Evolutionary conservation across 768 basidiomycete genomes (phyloP).

Genomic region (Holtermannia corniformis): DNA sequence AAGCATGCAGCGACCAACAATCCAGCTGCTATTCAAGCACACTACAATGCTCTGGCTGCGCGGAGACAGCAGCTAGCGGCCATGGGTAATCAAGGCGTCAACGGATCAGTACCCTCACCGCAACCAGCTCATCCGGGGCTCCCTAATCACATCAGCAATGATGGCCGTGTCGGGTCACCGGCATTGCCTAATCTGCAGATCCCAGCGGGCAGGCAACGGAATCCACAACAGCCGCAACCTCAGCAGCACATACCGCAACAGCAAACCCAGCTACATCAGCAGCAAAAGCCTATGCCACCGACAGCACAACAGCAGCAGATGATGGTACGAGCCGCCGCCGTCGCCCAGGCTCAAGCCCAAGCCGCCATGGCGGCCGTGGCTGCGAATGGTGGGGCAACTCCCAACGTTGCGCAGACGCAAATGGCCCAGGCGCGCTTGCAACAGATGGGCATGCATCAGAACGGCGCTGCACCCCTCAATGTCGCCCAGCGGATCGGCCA

Average conservation of each 20-base stretch:
- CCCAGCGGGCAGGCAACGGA: background rate
- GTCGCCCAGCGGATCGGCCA: background rate
- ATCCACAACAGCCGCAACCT: background rate
- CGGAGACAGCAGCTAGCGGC: background rate
- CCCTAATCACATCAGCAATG: too few relatives aligned
- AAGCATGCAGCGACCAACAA: background rate
- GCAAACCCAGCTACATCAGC: background rate
- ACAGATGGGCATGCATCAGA: background rate
- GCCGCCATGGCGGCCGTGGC: background rate
- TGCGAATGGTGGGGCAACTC: background rate
- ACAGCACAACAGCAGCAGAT: background rate
- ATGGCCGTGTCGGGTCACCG: background rate
- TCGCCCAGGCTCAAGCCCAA: background rate
- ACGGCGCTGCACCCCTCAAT: background rate
- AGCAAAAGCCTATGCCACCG: background rate
- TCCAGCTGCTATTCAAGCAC: background rate
- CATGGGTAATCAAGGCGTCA: background rate
- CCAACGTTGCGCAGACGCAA: background rate
- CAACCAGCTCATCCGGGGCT: too few relatives aligned
- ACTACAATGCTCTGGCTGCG: background rate
- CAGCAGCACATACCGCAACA: background rate
- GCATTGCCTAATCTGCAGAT: background rate
- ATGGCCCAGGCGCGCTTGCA: background rate
- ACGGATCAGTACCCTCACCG: too few relatives aligned
- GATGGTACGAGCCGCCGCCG: background rate